phyloP scores from a whole-genome alignment of 805 yeast species.

The Kazachstania martiniae region DNA sequence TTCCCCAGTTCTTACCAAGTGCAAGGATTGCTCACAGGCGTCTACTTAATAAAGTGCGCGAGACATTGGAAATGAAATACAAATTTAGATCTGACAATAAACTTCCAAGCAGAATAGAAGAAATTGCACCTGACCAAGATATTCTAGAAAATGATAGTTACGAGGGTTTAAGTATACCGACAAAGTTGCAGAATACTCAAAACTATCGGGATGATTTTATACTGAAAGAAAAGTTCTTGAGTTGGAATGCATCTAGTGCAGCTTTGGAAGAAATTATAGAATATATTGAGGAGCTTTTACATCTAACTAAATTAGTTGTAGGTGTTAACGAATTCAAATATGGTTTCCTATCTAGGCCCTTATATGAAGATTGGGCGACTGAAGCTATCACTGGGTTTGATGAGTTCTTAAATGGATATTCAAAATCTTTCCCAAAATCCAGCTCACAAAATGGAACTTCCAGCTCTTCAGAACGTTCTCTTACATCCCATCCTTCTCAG shows the following conservation, averaged over 20 bases:
- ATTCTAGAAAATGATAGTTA: not conserved
- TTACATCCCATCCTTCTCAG: too few relatives aligned
- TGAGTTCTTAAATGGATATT: constrained; percentile 13
- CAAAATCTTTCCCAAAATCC: not conserved
- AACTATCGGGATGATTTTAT: constrained; percentile 16
- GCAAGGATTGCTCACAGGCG: constrained; percentile 38
- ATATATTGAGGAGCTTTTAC: constrained; percentile 37
- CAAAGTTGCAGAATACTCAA: not conserved
- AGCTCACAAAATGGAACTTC: not conserved
- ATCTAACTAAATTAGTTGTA: constrained; percentile 32
- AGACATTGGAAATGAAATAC: constrained; percentile 25
- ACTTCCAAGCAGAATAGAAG: not conserved
- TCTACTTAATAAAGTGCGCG: constrained; percentile 33
- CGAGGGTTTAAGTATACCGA: not conserved
- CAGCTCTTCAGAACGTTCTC: not conserved
- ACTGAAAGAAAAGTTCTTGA: constrained; percentile 31
- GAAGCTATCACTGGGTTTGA: constrained; percentile 31
- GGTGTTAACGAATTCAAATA: constrained; percentile 41
- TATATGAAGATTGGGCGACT: constrained; percentile 34
- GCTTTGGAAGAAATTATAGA: constrained; percentile 41
- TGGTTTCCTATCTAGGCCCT: constrained; percentile 40
- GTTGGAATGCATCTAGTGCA: constrained; percentile 43
- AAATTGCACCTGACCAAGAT: not conserved
- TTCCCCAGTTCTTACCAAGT: constrained; percentile 43
- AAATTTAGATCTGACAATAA: not conserved